Conservation (phyloP, 768 basidiomycete species). For the Naematelia encephala region DNA sequence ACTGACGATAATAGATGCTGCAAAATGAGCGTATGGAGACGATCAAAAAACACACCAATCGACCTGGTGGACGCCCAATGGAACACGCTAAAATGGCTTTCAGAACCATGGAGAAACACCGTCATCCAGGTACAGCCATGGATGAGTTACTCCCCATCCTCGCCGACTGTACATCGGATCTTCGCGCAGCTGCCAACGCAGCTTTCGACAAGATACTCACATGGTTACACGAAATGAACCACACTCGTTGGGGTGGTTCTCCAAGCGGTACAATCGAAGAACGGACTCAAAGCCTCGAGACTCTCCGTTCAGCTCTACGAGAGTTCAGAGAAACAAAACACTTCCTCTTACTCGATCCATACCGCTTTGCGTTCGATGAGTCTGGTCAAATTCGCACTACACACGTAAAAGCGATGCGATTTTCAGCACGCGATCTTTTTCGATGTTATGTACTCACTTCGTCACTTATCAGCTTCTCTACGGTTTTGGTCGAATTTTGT, state of each 20-base stretch:
- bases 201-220: conserved; percentile 35
- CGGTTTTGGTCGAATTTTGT: conserved; percentile 52
- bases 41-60: conserved; percentile 2
- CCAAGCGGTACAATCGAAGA: conserved; percentile 12
- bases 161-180: conserved; percentile 23
- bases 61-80: neutral
- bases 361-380: conserved; percentile 51
- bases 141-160: conserved; percentile 47
- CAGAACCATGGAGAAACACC: conserved; percentile 16
- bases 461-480: conserved; percentile 53
- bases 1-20: conserved; percentile 5
- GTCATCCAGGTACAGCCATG: conserved; percentile 32
- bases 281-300: conserved; percentile 27
- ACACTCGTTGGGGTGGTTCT: conserved; percentile 31
- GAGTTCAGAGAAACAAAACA: conserved; percentile 45
- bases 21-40: conserved; percentile 4
- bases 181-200: conserved; percentile 30
- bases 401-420: conserved; percentile 10
- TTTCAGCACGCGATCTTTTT: conserved; percentile 53
- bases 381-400: conserved; percentile 28
- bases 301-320: conserved; percentile 11
- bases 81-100: conserved; percentile 3
- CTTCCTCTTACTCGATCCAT: conserved; percentile 54
- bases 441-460: conserved; percentile 58
- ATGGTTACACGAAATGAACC: conserved; percentile 47